Conservation (phyloP, 257 asterid species). For the Capsicum rhomboideum region DNA sequence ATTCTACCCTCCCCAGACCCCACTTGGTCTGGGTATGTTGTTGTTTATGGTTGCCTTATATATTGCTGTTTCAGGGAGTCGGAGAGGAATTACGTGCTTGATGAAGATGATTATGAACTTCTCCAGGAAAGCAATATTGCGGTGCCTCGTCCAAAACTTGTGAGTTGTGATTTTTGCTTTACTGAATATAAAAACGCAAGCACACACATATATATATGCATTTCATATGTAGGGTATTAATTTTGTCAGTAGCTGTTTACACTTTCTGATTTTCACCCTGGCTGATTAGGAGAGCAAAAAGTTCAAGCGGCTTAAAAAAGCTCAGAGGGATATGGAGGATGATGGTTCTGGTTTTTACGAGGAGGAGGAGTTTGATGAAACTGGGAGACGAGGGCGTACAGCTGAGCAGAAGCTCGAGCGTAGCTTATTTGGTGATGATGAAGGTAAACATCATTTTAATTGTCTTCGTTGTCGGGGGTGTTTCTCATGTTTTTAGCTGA, state of each 20-base stretch:
- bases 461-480: not conserved
- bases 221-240: not conserved
- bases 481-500: constrained; percentile 1
- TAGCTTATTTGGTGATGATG: constrained; percentile 81
- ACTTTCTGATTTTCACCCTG: not conserved
- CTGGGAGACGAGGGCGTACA: constrained; percentile 58
- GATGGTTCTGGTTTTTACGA: constrained; percentile 70
- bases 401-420: constrained; percentile 80
- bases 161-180: constrained; percentile 18
- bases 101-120: constrained; percentile 90
- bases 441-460: constrained; percentile 36
- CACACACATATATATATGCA: not conserved
- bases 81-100: constrained; percentile 58
- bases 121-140: constrained; percentile 88
- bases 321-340: constrained; percentile 66
- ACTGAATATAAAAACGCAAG: not conserved
- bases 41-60: not conserved
- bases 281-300: constrained; percentile 56
- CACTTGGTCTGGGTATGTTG: too few relatives aligned
- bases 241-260: not conserved
- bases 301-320: constrained; percentile 84
- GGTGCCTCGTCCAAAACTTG: constrained; percentile 75
- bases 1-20: too few relatives aligned
- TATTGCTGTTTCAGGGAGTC: constrained; percentile 44
- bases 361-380: constrained; percentile 67